Evolutionary conservation across 1,139 yeast species (phyloP).

Genomic region (Hyphopichia buzzinii): DNA sequence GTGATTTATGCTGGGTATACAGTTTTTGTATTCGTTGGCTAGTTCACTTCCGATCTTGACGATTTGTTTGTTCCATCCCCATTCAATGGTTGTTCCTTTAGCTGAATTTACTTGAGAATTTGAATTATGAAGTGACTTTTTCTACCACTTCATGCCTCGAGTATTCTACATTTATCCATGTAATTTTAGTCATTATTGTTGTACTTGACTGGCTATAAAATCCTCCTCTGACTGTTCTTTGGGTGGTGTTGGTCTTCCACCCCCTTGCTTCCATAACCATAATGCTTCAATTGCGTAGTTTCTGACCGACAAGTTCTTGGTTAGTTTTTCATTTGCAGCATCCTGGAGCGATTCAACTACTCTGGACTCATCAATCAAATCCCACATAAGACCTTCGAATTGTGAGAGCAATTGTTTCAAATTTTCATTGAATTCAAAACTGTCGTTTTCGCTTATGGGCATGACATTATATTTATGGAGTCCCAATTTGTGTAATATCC

Average conservation of each 20-base stretch:
- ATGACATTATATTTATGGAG: slow-evolving; percentile 53
- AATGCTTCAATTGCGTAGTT: slow-evolving; percentile 90
- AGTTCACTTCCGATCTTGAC: too few species aligned
- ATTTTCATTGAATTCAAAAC: slow-evolving; percentile 36
- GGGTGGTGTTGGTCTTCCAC: slow-evolving; percentile 44
- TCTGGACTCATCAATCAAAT: slow-evolving; percentile 60
- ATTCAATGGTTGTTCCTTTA: neutral
- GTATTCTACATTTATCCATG: too few species aligned
- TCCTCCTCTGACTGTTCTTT: slow-evolving; percentile 2
- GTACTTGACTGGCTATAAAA: slow-evolving; percentile 12
- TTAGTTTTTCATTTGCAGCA: slow-evolving; percentile 68
- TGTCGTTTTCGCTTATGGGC: slow-evolving; percentile 35
- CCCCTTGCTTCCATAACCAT: slow-evolving; percentile 90
- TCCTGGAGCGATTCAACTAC: slow-evolving; percentile 71
- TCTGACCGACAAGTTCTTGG: slow-evolving; percentile 71
- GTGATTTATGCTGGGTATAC: too few species aligned
- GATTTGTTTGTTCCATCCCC: neutral
- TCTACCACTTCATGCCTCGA: too few species aligned
- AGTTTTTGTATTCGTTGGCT: slow-evolving; percentile 3
- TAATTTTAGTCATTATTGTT: slow-evolving; percentile 3
- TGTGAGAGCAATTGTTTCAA: slow-evolving; percentile 36
- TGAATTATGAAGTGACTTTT: too few species aligned
- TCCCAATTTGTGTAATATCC: slow-evolving; percentile 80
- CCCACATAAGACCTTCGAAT: slow-evolving; percentile 74
- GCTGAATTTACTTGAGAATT: neutral